Evolutionary conservation across 2,329 filamentous ascomycete genomes (phyloP).

Genomic region (Penicillium sp.): DNA sequence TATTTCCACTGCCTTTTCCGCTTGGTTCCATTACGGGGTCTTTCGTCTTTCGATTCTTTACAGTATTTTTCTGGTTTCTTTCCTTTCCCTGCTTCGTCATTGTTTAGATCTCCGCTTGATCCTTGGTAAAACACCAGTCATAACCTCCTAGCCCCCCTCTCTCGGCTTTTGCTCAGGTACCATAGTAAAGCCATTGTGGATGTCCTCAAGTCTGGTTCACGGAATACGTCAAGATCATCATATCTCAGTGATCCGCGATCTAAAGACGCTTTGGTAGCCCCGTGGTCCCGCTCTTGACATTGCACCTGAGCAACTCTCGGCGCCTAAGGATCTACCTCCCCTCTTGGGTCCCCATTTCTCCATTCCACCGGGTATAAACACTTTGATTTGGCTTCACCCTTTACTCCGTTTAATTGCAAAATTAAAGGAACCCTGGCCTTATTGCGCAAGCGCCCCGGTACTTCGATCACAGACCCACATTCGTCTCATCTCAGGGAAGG

Average conservation of each 20-base stretch:
- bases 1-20: slow-evolving; percentile 29
- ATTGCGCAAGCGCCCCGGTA: slow-evolving; percentile 30
- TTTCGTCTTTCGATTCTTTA: not conserved
- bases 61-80: not conserved
- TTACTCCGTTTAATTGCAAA: slow-evolving; percentile 25
- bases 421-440: slow-evolving; percentile 23
- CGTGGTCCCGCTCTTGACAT: slow-evolving; percentile 8
- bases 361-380: not conserved
- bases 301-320: slow-evolving; percentile 5
- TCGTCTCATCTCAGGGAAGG: slow-evolving; percentile 24
- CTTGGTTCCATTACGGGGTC: slow-evolving; percentile 11
- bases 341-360: not conserved
- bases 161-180: slow-evolving; percentile 12
- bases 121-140: not conserved
- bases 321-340: not conserved
- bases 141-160: slow-evolving; percentile 1
- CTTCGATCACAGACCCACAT: slow-evolving; percentile 29
- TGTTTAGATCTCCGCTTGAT: slow-evolving; percentile 18
- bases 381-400: slow-evolving; percentile 20
- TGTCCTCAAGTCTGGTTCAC: slow-evolving; percentile 8
- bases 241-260: slow-evolving; percentile 14
- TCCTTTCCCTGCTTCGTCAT: slow-evolving; percentile 8
- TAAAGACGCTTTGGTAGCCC: slow-evolving; percentile 2
- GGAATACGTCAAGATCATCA: slow-evolving; percentile 23
- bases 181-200: slow-evolving; percentile 11